A percentile compares a stretch with the other conserved stretches of the same genome.
phyloP scores from a whole-genome alignment of 2,329 filamentous ascomycete genomes.

The Paracorniculantispora psalliotae region DNA sequence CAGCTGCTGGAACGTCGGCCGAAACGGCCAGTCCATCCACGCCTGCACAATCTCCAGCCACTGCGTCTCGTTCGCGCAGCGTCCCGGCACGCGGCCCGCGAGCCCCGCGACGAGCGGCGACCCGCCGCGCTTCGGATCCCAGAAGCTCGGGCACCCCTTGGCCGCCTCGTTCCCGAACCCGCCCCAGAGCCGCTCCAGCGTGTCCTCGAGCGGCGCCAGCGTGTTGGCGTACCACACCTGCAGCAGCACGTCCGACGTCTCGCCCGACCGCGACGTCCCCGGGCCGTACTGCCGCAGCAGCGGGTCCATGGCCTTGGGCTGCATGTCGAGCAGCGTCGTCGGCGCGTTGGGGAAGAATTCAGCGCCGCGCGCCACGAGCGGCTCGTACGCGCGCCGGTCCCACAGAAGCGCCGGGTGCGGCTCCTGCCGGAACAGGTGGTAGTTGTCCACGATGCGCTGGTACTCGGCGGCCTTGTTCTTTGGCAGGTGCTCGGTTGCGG shows the following conservation, averaged over 20 bases:
- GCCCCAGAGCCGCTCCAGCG: slow-evolving; percentile 51
- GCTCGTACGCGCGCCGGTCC: slow-evolving; percentile 68
- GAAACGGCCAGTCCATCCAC: slow-evolving; percentile 64
- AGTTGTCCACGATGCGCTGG: slow-evolving; percentile 45
- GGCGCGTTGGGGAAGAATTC: slow-evolving; percentile 65
- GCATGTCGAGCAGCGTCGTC: slow-evolving; percentile 60
- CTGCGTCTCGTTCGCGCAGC: slow-evolving; percentile 49
- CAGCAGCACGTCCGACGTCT: slow-evolving; percentile 47
- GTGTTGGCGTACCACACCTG: slow-evolving; percentile 38
- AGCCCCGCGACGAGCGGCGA: slow-evolving; percentile 27
- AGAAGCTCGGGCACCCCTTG: slow-evolving; percentile 41
- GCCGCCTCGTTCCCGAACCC: slow-evolving; percentile 52
- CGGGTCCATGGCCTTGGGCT: slow-evolving; percentile 51
- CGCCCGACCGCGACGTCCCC: slow-evolving; percentile 35
- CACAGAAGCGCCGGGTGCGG: slow-evolving; percentile 53
- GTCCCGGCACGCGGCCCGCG: slow-evolving; percentile 33
- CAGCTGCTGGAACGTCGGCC: slow-evolving; percentile 44
- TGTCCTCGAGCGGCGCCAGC: slow-evolving; percentile 38
- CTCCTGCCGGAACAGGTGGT: slow-evolving; percentile 43
- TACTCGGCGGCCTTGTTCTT: slow-evolving; percentile 33
- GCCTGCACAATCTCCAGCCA: slow-evolving; percentile 53
- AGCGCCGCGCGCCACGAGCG: slow-evolving; percentile 48
- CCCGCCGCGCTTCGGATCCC: slow-evolving; percentile 45
- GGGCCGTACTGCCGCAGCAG: slow-evolving; percentile 43
- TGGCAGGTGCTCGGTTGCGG: slow-evolving; percentile 27